Evolutionary conservation across 352 stramenopile genomes (phyloP), one percentile per base, ranked within the genome.

Genomic region (Phytopythium litorale): DNA sequence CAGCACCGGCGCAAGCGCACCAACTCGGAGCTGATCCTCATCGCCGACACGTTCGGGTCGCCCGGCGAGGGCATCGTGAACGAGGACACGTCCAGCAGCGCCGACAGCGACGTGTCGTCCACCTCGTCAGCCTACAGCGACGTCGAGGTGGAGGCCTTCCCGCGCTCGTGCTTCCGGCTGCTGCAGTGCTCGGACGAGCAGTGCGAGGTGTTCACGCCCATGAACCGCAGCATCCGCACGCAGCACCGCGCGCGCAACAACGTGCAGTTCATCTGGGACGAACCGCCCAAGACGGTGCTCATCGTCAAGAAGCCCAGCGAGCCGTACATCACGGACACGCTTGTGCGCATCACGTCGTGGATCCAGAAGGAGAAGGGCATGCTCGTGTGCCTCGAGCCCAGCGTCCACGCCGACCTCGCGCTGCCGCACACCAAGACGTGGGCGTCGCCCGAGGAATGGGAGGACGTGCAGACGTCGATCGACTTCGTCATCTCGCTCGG

Each of bases 401-500:
- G 56, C 0, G 87, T 97, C n/a, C 79, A 93, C 54, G 62, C 80
- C 11, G 86, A 94, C 33, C 67, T 92, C 1, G 60, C 66, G 13
- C 58, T 94, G 40, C 55, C 79, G 0, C 62, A 71, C 33, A 87
- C 83, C 7, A 76, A 76, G 62, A 95, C 83, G 16, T 94, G 86
- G 87, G 60, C 58, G 7, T 86, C 79, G 21, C 54, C 77, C 0
- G 64, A 75, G 11, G 72, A 92, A 25, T 93, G 86, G 83, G 65
- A 81, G 19, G 74, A 90, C 13, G 82, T 76, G 28, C 85, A 97
- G 70, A 62, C 71, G 32, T 79, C 76, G 43, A 93, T 97, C 35
- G 91, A 98, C 79, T 97, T 97, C 76, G 89, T 97, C 6, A 74
- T 98, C 55, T 97, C 90, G 48, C 84, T 99, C 5, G 96, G 96